Percentiles rank a stretch among this genome's conserved stretches.
Conservation (phyloP, 2,329 filamentous ascomycete species). For the Pyrenophora teres region DNA sequence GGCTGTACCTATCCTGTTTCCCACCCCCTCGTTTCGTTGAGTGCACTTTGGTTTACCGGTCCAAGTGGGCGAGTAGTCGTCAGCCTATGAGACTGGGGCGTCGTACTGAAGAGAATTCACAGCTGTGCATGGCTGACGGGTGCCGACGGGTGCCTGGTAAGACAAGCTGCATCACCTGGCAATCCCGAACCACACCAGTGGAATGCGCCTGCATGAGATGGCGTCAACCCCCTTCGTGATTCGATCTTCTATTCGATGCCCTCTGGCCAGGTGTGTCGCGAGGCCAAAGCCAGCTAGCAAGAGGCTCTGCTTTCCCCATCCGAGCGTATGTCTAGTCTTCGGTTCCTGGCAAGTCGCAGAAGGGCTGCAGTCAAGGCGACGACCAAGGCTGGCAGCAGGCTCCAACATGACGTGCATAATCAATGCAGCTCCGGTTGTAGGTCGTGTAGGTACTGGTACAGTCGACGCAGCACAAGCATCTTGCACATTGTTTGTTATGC, state of each 20-base stretch:
- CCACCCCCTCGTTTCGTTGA: conserved; percentile 14
- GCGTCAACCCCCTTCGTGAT: conserved; percentile 29
- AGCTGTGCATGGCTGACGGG: conserved; percentile 24
- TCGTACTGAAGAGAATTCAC: too few species aligned
- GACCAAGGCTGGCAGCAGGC: conserved; percentile 1
- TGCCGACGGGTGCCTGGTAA: conserved; percentile 23
- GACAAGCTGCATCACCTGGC: conserved; percentile 38
- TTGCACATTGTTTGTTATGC: conserved; percentile 2
- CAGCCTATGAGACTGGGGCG: not conserved
- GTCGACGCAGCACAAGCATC: conserved; percentile 4
- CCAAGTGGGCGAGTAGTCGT: conserved; percentile 13
- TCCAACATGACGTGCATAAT: not conserved
- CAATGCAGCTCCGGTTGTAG: not conserved
- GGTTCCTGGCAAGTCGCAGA: conserved; percentile 32
- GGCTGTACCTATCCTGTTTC: conserved; percentile 3
- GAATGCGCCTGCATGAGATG: conserved; percentile 24
- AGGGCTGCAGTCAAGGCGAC: conserved; percentile 1
- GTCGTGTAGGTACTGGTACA: not conserved
- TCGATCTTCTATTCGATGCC: conserved; percentile 24
- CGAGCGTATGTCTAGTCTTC: conserved; percentile 32
- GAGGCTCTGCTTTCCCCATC: conserved; percentile 45
- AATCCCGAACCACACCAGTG: conserved; percentile 35
- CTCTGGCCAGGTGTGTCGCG: conserved; percentile 2
- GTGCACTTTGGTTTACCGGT: conserved; percentile 17
- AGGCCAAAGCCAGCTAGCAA: conserved; percentile 22